Conservation (phyloP, 495 filamentous ascomycete species). For the Letharia columbiana region DNA sequence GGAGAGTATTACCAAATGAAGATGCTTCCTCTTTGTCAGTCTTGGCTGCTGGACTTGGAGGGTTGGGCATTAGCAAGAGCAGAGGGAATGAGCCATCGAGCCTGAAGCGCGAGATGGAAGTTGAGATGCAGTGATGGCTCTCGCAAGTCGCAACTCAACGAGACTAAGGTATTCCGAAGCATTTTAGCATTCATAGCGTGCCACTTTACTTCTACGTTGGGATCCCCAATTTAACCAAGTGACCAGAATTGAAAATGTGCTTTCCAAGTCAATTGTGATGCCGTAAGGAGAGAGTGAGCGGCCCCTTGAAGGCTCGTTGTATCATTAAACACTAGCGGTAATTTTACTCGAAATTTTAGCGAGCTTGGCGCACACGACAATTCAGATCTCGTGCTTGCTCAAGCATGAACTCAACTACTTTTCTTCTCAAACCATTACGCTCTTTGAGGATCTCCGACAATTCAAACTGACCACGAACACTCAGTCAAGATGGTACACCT, state of each 20-base stretch:
- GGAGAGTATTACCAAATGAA: constrained; percentile 25
- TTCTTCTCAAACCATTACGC: constrained; percentile 22
- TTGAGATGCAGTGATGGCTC: constrained; percentile 41
- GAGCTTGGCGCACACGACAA: constrained; percentile 20
- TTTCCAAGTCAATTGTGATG: background rate
- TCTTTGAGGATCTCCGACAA: constrained; percentile 62
- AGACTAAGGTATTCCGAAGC: background rate
- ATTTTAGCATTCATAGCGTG: constrained; percentile 7
- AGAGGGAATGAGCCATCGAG: constrained; percentile 24
- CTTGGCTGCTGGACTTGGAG: constrained; percentile 38
- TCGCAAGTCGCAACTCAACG: background rate
- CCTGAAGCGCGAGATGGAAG: constrained; percentile 34
- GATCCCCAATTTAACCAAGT: background rate
- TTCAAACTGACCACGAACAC: constrained; percentile 30
- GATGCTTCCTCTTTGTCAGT: constrained; percentile 31
- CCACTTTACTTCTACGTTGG: background rate
- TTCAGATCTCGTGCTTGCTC: constrained; percentile 5
- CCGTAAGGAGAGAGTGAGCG: background rate
- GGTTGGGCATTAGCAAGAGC: constrained; percentile 31
- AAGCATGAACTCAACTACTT: constrained; percentile 2
- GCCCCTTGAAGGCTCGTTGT: background rate
- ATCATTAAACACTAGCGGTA: constrained; percentile 2
- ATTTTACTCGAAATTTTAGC: constrained; percentile 20
- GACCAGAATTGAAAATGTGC: background rate
- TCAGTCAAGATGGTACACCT: constrained; percentile 33